Conservation (phyloP, 1,284 basidiomycete genomes). For the Ceratobasidium sp. region DNA sequence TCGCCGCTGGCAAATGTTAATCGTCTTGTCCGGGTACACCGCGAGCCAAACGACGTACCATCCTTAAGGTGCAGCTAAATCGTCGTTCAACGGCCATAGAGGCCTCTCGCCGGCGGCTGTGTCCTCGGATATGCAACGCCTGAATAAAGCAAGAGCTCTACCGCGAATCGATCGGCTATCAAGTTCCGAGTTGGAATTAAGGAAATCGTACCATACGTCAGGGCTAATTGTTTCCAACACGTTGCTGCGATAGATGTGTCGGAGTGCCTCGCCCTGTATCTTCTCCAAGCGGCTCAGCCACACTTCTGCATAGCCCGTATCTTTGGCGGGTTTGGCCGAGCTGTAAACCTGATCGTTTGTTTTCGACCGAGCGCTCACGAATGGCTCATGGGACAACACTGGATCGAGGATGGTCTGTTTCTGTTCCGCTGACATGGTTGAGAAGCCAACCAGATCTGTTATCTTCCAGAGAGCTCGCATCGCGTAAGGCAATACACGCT, state of each 20-base stretch:
- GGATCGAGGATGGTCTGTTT: background rate
- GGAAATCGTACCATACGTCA: too few species aligned
- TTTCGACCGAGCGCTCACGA: background rate
- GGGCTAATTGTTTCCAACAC: too few species aligned
- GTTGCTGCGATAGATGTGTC: background rate
- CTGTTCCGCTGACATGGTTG: background rate
- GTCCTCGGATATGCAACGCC: too few species aligned
- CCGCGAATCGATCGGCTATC: too few species aligned
- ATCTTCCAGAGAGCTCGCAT: background rate
- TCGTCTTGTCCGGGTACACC: too few species aligned
- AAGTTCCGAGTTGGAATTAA: too few species aligned
- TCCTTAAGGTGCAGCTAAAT: too few species aligned
- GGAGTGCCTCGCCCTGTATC: background rate
- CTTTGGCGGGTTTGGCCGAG: background rate
- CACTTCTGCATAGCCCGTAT: background rate
- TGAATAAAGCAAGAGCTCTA: too few species aligned
- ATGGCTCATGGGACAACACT: background rate
- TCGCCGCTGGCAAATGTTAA: too few species aligned
- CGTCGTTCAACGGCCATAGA: too few species aligned
- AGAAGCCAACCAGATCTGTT: background rate
- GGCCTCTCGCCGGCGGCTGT: too few species aligned
- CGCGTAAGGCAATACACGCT: background rate
- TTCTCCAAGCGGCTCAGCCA: background rate
- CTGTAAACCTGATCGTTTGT: background rate
- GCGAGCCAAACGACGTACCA: too few species aligned